phyloP scores from a whole-genome alignment of 2,329 filamentous ascomycete genomes.

The Exserohilum turcica region DNA sequence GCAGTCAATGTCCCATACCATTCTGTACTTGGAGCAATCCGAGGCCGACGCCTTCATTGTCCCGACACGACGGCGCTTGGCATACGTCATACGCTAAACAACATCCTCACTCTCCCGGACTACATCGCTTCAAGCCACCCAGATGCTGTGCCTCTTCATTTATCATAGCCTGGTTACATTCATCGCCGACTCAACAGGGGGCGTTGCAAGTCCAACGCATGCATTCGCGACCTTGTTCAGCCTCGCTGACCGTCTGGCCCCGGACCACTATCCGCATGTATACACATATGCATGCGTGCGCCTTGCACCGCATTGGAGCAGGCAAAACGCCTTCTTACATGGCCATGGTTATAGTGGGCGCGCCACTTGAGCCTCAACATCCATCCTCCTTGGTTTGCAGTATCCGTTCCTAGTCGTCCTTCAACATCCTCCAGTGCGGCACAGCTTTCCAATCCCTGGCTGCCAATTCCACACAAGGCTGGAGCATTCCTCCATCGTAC shows the following conservation, averaged over 20 bases:
- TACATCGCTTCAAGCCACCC: no score
- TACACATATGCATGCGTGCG: conserved; percentile 1
- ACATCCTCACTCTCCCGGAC: background rate
- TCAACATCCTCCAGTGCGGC: background rate
- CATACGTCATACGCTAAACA: conserved; percentile 7
- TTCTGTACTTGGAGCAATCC: no score
- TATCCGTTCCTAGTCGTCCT: no score
- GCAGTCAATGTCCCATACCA: no score
- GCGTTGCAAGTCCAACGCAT: no score
- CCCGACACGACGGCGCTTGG: no score
- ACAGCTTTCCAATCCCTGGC: background rate
- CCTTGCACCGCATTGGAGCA: background rate
- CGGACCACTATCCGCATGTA: background rate
- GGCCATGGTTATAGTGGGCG: background rate
- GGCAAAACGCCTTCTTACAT: background rate
- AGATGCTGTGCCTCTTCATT: no score
- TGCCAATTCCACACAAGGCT: background rate
- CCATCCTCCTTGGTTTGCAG: no score
- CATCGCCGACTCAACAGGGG: no score
- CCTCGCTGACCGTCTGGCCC: background rate
- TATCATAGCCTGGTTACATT: no score
- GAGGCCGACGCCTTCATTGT: no score
- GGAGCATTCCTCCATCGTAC: conserved; percentile 5
- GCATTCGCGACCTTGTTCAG: background rate
- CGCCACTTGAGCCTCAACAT: background rate